Conservation (phyloP, 2,329 filamentous ascomycete species). For the Fusarium caatingaense region DNA sequence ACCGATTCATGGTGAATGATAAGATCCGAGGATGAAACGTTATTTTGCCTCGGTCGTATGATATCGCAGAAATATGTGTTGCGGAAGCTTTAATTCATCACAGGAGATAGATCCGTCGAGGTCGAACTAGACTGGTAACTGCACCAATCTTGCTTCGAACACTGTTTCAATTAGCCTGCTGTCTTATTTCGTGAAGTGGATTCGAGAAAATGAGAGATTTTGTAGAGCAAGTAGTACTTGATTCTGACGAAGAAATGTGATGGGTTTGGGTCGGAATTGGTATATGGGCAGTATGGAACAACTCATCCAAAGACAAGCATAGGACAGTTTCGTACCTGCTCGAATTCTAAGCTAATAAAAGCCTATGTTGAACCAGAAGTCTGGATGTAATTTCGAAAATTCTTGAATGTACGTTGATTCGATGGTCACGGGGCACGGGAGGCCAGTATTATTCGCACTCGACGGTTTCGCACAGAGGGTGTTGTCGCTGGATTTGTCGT, state of each 20-base stretch:
- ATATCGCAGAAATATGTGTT: constrained; percentile 4
- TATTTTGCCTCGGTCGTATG: constrained; percentile 4
- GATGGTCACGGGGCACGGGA: constrained; percentile 17
- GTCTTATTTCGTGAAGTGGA: not conserved
- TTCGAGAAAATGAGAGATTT: not conserved
- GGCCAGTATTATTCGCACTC: constrained; percentile 22
- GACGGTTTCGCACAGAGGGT: constrained; percentile 9
- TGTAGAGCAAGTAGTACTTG: not conserved
- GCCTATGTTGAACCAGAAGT: constrained; percentile 5
- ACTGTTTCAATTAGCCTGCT: constrained; percentile 23
- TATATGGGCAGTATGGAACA: not conserved
- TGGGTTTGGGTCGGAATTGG: not conserved
- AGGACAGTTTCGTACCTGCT: constrained; percentile 35
- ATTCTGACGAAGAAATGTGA: not conserved
- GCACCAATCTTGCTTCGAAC: constrained; percentile 26
- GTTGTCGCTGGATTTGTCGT: constrained; percentile 21
- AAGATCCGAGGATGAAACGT: constrained; percentile 1
- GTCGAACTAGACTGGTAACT: constrained; percentile 24
- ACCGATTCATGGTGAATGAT: constrained; percentile 74
- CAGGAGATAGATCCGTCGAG: constrained; percentile 6
- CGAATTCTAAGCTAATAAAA: constrained; percentile 9
- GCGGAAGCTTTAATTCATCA: constrained; percentile 40
- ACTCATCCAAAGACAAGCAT: not conserved
- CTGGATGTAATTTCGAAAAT: constrained; percentile 16
- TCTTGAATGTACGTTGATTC: not conserved